These are phyloP conservation scores for Neurospora tetraspora DNA, from an alignment of 495 filamentous ascomycete species.

Conservation along the genomic window DNA sequence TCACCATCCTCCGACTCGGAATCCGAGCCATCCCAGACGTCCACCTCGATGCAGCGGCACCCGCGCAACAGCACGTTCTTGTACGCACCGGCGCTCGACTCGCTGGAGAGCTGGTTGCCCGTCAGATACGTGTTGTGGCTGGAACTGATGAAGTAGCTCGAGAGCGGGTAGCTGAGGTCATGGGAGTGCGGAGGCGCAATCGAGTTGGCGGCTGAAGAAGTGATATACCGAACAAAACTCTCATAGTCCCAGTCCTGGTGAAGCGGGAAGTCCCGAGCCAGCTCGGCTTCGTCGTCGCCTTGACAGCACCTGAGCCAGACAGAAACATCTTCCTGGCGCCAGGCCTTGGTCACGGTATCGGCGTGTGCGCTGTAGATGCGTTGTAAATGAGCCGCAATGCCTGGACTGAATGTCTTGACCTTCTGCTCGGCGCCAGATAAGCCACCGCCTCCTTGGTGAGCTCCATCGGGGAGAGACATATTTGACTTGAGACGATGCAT, in stretches of 20 bases:
- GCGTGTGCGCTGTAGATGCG: slow-evolving; percentile 28
- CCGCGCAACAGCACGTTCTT: slow-evolving; percentile 71
- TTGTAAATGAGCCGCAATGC: slow-evolving; percentile 26
- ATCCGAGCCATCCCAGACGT: slow-evolving; percentile 83
- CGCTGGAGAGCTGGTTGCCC: slow-evolving; percentile 82
- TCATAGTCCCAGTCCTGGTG: slow-evolving; percentile 31
- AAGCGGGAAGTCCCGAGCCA: slow-evolving; percentile 8
- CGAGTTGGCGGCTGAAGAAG: slow-evolving; percentile 40
- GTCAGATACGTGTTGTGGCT: slow-evolving; percentile 95
- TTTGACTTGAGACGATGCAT: background rate
- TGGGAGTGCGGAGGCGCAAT: slow-evolving; percentile 27
- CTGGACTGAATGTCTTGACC: slow-evolving; percentile 20
- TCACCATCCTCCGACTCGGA: slow-evolving; percentile 28
- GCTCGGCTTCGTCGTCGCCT: slow-evolving; percentile 22
- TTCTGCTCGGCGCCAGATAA: slow-evolving; percentile 16
- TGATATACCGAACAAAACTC: slow-evolving; percentile 52
- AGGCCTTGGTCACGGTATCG: slow-evolving; percentile 14
- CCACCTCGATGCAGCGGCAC: slow-evolving; percentile 91
- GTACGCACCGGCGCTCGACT: slow-evolving; percentile 72
- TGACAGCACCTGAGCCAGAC: slow-evolving; percentile 30
- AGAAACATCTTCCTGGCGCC: slow-evolving; percentile 26
- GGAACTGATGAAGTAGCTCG: slow-evolving; percentile 82
- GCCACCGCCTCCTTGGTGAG: slow-evolving; percentile 30
- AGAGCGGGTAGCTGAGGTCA: slow-evolving; percentile 58
- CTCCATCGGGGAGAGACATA: slow-evolving; percentile 15